Percentiles rank a stretch among this genome's conserved stretches.
Evolutionary conservation across 352 stramenopile genomes (phyloP).

Genomic region (Phytopythium delawarense): DNA sequence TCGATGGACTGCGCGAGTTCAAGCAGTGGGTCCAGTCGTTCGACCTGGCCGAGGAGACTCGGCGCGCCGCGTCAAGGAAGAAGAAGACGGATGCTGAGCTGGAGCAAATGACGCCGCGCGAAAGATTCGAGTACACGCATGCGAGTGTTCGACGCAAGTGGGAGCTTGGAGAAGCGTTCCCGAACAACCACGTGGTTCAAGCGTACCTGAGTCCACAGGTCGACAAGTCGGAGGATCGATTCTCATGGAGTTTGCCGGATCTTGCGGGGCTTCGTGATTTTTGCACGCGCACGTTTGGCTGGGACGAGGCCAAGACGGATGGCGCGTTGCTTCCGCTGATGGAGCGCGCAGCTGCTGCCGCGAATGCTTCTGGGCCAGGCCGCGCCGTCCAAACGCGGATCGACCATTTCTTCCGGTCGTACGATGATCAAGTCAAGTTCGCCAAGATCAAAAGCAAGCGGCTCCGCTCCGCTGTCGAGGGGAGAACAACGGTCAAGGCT

Average conservation of each 20-base stretch:
- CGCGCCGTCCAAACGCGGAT: slow-evolving; percentile 85
- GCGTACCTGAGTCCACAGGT: slow-evolving; percentile 93
- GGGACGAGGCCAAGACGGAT: slow-evolving; percentile 90
- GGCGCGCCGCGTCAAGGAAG: slow-evolving; percentile 34
- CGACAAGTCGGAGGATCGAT: slow-evolving; percentile 74
- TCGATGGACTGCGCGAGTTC: slow-evolving; percentile 88
- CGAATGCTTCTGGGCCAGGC: slow-evolving; percentile 15
- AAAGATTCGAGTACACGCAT: slow-evolving; percentile 92
- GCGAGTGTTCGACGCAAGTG: slow-evolving; percentile 88
- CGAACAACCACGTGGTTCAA: slow-evolving; percentile 88
- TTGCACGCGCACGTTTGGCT: slow-evolving; percentile 90
- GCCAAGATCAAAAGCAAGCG: slow-evolving; percentile 90
- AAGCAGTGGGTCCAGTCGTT: slow-evolving; percentile 69
- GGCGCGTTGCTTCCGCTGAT: slow-evolving; percentile 88
- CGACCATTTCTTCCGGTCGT: slow-evolving; percentile 95
- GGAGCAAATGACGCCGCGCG: slow-evolving; percentile 36
- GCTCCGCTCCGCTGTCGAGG: slow-evolving; percentile 75
- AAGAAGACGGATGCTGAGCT: slow-evolving; percentile 54
- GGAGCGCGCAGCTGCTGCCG: slow-evolving; percentile 39
- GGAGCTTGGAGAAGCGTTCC: slow-evolving; percentile 92
- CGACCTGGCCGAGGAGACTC: slow-evolving; percentile 50
- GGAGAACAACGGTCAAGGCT: slow-evolving; percentile 12
- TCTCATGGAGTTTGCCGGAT: slow-evolving; percentile 93
- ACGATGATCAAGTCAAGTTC: slow-evolving; percentile 96
- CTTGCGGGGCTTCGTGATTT: slow-evolving; percentile 82